Evolutionary conservation across 2,329 filamentous ascomycete genomes (phyloP).

Genomic region (Aspergillus alliaceus): DNA sequence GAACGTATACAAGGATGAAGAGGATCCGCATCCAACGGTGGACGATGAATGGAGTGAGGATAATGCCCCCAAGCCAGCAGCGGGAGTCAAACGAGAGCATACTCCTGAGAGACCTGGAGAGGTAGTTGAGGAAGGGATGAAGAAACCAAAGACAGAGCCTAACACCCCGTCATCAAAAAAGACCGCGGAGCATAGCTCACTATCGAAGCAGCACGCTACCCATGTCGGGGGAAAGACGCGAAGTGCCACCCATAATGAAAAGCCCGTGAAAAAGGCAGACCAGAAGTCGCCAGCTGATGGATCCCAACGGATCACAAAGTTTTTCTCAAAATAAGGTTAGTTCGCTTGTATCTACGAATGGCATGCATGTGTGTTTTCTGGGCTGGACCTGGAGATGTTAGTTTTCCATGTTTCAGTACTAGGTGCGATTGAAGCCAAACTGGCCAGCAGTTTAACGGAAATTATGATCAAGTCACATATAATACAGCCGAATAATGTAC

Average conservation of each 20-base stretch:
- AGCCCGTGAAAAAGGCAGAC: slow-evolving; percentile 43
- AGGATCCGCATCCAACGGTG: slow-evolving; percentile 39
- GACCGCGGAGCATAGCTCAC: slow-evolving; percentile 17
- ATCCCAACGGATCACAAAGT: slow-evolving; percentile 54
- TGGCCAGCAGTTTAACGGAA: slow-evolving; percentile 18
- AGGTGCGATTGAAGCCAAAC: slow-evolving; percentile 2
- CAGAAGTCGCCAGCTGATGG: slow-evolving; percentile 47
- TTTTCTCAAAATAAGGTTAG: slow-evolving; percentile 43
- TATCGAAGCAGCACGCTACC: slow-evolving; percentile 23
- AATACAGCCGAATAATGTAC: slow-evolving; percentile 13
- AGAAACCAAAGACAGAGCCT: slow-evolving; percentile 25
- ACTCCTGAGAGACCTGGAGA: slow-evolving; percentile 32
- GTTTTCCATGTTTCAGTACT: not conserved
- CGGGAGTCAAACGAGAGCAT: slow-evolving; percentile 50
- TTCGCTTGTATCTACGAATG: not conserved
- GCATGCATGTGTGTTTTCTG: not conserved
- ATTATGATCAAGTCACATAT: slow-evolving; percentile 4
- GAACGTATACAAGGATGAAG: slow-evolving; percentile 7
- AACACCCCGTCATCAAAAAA: slow-evolving; percentile 39
- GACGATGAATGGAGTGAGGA: slow-evolving; percentile 50
- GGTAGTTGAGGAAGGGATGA: slow-evolving; percentile 16
- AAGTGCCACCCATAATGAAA: slow-evolving; percentile 59
- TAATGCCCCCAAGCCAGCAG: slow-evolving; percentile 52
- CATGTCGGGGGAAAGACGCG: slow-evolving; percentile 46
- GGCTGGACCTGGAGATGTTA: not conserved